Percentiles rank a stretch among this genome's conserved stretches.
Evolutionary conservation across 148 eudicot species (phyloP).

Genomic region (Simmondsia chinensis): DNA sequence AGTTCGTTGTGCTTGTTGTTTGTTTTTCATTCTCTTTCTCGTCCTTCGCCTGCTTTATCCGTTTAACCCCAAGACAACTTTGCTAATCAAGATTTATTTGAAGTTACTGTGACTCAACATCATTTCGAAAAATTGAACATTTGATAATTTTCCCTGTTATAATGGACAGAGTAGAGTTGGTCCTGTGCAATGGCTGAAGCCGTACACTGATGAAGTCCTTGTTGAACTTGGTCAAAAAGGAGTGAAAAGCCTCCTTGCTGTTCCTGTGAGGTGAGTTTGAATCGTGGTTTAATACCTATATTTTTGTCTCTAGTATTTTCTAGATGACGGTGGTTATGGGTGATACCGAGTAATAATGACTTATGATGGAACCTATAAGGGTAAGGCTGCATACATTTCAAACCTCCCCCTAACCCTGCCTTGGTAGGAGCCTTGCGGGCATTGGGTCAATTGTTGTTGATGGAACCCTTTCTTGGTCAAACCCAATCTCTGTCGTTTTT

Average conservation of each 20-base stretch:
- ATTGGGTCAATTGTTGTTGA: too few relatives aligned
- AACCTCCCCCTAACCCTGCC: too few relatives aligned
- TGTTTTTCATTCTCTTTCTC: background rate
- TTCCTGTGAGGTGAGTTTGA: constrained; percentile 79
- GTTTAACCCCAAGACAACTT: background rate
- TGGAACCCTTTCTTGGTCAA: too few relatives aligned
- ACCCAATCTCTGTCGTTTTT: too few relatives aligned
- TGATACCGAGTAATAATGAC: too few relatives aligned
- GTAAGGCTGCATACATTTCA: too few relatives aligned
- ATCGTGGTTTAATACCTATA: background rate
- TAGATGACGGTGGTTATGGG: too few relatives aligned
- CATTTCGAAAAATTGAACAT: too few relatives aligned
- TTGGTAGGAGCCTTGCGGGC: too few relatives aligned
- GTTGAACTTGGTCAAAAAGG: constrained; percentile 93
- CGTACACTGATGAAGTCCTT: constrained; percentile 96
- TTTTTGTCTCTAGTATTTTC: background rate
- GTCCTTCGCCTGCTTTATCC: background rate
- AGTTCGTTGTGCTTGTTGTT: constrained; percentile 1
- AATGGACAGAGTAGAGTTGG: constrained; percentile 88
- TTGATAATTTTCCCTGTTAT: constrained; percentile 4
- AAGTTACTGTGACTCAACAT: too few relatives aligned
- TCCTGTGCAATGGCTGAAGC: constrained; percentile 98
- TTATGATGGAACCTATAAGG: too few relatives aligned
- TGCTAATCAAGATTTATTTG: background rate
- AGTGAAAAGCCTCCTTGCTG: constrained; percentile 82